A percentile compares a stretch with the other conserved stretches of the same genome.
Evolutionary conservation across 2,329 filamentous ascomycete species (phyloP).

Genomic region (Beauveria bassiana): DNA sequence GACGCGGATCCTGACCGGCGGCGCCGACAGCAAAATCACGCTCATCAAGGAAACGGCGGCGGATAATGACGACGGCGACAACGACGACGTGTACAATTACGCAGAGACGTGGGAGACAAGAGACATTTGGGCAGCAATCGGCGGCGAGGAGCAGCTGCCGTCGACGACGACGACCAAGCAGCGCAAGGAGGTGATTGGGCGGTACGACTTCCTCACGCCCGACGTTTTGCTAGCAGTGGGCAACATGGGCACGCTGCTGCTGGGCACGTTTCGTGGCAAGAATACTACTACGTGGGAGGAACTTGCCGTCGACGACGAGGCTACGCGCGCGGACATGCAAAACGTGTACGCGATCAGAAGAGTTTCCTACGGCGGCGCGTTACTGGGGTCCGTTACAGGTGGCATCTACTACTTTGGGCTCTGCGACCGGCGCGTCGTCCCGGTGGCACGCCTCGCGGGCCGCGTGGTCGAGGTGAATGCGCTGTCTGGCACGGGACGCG

Average conservation of each 20-base stretch:
- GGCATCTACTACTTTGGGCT: conserved; percentile 37
- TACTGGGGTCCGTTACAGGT: conserved; percentile 43
- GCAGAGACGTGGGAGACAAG: conserved; percentile 23
- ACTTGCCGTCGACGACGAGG: conserved; percentile 25
- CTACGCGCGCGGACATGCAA: conserved; percentile 30
- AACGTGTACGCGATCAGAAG: conserved; percentile 40
- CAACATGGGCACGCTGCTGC: conserved; percentile 51
- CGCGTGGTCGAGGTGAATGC: conserved; percentile 46
- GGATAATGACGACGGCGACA: neutral
- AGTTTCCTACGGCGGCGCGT: conserved; percentile 28
- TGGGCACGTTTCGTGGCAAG: conserved; percentile 29
- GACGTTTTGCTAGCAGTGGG: conserved; percentile 48
- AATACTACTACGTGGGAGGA: conserved; percentile 35
- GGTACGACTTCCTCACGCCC: conserved; percentile 55
- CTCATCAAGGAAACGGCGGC: conserved; percentile 29
- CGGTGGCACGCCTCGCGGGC: conserved; percentile 32
- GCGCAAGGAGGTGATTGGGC: conserved; percentile 41
- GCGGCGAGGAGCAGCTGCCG: conserved; percentile 8
- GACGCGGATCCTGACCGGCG: conserved; percentile 61
- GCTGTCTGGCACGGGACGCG: conserved; percentile 19
- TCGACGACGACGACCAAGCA: conserved; percentile 7
- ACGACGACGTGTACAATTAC: neutral
- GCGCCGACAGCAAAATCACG: conserved; percentile 68
- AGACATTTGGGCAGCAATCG: conserved; percentile 20
- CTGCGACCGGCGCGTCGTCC: conserved; percentile 20